Conservation (phyloP, 2,329 filamentous ascomycete genomes). For the Huntiella omanensis region DNA sequence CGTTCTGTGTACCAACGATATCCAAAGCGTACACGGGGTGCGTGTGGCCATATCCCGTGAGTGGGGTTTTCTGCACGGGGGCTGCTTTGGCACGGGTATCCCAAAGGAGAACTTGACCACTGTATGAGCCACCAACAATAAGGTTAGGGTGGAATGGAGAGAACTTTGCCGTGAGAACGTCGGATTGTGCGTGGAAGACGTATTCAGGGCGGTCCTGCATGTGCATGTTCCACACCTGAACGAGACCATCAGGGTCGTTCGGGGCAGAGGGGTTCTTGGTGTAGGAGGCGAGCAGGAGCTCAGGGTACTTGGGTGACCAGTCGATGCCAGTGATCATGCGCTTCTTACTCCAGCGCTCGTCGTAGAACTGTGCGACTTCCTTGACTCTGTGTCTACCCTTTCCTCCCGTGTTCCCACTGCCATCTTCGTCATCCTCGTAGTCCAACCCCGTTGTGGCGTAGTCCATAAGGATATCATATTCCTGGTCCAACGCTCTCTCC, state of each 20-base stretch:
- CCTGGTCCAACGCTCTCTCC: slow-evolving; percentile 81
- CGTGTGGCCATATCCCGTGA: slow-evolving; percentile 87
- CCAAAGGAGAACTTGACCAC: slow-evolving; percentile 90
- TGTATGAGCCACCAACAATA: slow-evolving; percentile 90
- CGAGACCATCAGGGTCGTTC: slow-evolving; percentile 78
- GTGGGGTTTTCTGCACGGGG: slow-evolving; percentile 86
- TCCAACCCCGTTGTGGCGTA: slow-evolving; percentile 69
- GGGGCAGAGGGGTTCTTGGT: slow-evolving; percentile 94
- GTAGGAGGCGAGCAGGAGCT: slow-evolving; percentile 83
- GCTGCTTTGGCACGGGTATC: slow-evolving; percentile 79
- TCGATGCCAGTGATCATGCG: slow-evolving; percentile 90
- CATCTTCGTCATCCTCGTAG: slow-evolving; percentile 66
- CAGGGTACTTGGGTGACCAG: slow-evolving; percentile 89
- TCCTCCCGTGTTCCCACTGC: slow-evolving; percentile 47
- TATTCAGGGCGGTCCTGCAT: slow-evolving; percentile 90
- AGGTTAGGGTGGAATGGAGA: slow-evolving; percentile 97
- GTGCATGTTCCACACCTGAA: slow-evolving; percentile 94
- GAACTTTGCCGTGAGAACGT: slow-evolving; percentile 88
- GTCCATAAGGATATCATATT: slow-evolving; percentile 90
- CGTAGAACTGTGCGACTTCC: slow-evolving; percentile 83
- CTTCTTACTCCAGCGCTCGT: slow-evolving; percentile 92
- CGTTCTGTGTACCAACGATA: slow-evolving; percentile 94
- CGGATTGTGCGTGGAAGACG: slow-evolving; percentile 87
- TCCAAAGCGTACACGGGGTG: slow-evolving; percentile 92
- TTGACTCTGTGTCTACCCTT: slow-evolving; percentile 59